phyloP scores from a whole-genome alignment of 257 asterid species.

The Asclepias syriaca region DNA sequence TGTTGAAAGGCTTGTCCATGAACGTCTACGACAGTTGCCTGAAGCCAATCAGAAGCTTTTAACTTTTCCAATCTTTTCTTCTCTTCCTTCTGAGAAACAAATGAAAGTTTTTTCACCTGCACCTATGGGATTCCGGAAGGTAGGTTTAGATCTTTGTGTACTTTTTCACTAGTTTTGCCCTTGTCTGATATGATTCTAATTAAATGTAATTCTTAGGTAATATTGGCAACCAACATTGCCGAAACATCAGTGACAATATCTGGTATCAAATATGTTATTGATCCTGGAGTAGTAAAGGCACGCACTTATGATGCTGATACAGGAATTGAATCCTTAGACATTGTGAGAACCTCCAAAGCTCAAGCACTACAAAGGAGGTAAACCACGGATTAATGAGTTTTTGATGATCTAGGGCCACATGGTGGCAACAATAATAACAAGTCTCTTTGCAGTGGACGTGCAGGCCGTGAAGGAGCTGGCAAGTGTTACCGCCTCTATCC shows the following conservation, averaged over 20 bases:
- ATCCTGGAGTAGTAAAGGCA: constrained; percentile 96
- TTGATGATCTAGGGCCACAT: not conserved
- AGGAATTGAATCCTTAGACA: constrained; percentile 79
- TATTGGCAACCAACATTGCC: constrained; percentile 95
- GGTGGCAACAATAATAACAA: not conserved
- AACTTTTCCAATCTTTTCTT: constrained; percentile 76
- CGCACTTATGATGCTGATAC: constrained; percentile 79
- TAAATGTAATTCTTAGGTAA: constrained; percentile 48
- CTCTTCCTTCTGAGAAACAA: constrained; percentile 96
- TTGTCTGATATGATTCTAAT: not conserved
- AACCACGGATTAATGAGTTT: constrained; percentile 12
- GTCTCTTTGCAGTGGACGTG: constrained; percentile 79
- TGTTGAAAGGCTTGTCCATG: constrained; percentile 75
- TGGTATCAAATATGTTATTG: constrained; percentile 93
- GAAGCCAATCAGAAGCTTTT: constrained; percentile 65
- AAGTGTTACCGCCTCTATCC: constrained; percentile 98
- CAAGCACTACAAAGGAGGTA: constrained; percentile 98
- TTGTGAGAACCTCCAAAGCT: constrained; percentile 92
- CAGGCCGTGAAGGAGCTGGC: constrained; percentile 98
- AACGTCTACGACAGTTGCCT: constrained; percentile 64
- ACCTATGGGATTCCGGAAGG: constrained; percentile 87
- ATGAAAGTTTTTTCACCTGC: constrained; percentile 84
- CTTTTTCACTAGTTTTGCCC: not conserved
- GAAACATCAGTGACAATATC: constrained; percentile 98
- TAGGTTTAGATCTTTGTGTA: constrained; percentile 13